Percentiles rank a stretch among this genome's conserved stretches.
These are phyloP conservation scores for Trichophyton mentagrophytes DNA, from an alignment of 2,329 filamentous ascomycete species.

Conservation along the genomic window DNA sequence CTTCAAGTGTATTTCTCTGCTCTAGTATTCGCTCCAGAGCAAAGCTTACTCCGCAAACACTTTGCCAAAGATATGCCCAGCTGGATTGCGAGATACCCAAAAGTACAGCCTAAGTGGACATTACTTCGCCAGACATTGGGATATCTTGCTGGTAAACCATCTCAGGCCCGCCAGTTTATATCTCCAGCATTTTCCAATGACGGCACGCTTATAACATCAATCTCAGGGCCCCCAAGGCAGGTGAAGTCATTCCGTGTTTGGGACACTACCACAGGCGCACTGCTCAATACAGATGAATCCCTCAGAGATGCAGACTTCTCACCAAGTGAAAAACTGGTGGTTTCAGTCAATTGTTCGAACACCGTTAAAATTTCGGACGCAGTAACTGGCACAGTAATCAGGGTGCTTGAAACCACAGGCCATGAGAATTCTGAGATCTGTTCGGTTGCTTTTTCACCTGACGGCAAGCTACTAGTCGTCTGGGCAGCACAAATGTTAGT, in stretches of 20 bases:
- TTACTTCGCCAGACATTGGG: neutral
- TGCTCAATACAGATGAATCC: neutral
- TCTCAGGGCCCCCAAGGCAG: neutral
- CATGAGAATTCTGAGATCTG: neutral
- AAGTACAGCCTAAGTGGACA: neutral
- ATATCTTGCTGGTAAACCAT: neutral
- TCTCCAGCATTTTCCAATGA: neutral
- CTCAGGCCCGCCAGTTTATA: neutral
- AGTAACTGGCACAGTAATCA: neutral
- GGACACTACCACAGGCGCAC: neutral
- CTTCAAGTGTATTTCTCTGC: slow-evolving; percentile 27
- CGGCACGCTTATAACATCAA: neutral
- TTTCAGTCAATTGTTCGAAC: neutral
- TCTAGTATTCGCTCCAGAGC: slow-evolving; percentile 22
- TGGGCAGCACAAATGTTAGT: neutral
- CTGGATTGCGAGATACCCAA: slow-evolving; percentile 10
- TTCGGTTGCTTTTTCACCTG: neutral
- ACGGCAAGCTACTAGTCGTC: neutral
- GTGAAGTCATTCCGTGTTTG: neutral
- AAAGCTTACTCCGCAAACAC: slow-evolving; percentile 17
- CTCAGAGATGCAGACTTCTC: neutral
- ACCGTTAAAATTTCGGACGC: neutral
- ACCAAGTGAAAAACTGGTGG: neutral
- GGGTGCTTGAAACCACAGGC: neutral
- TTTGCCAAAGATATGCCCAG: slow-evolving; percentile 15